A percentile compares a stretch with the other conserved stretches of the same genome.
These are phyloP conservation scores for Ambispora gerdemannii DNA, from an alignment of 192 early-diverging fungal genomes.

Conservation along the genomic window DNA sequence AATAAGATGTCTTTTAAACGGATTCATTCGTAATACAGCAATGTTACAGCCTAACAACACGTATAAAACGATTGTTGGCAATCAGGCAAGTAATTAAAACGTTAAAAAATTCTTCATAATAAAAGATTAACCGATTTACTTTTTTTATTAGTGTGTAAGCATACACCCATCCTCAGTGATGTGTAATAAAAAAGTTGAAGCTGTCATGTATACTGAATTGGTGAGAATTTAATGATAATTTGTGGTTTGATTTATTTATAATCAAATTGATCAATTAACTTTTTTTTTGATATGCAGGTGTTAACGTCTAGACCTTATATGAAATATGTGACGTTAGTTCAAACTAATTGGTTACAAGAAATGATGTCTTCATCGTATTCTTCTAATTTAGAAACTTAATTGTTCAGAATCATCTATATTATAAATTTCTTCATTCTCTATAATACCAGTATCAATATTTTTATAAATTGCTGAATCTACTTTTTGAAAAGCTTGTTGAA, in stretches of 20 bases:
- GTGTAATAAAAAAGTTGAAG: slow-evolving; percentile 73
- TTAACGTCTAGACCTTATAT: slow-evolving; percentile 89
- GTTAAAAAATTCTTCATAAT: neutral
- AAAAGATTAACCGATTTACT: slow-evolving; percentile 39
- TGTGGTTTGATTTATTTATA: slow-evolving; percentile 14
- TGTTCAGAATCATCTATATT: no score
- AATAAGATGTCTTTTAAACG: slow-evolving; percentile 81
- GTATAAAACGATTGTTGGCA: slow-evolving; percentile 70
- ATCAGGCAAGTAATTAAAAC: slow-evolving; percentile 2
- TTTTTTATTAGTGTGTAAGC: slow-evolving; percentile 63
- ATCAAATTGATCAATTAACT: neutral
- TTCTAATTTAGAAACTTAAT: no score
- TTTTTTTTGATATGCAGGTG: slow-evolving; percentile 38
- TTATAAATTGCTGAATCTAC: no score
- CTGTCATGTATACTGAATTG: slow-evolving; percentile 87
- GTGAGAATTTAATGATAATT: slow-evolving; percentile 40
- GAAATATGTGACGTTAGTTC: slow-evolving; percentile 74
- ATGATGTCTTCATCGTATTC: neutral
- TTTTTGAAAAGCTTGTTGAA: no score
- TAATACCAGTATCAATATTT: no score
- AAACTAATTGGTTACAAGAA: slow-evolving; percentile 77
- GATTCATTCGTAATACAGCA: slow-evolving; percentile 89
- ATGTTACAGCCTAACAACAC: slow-evolving; percentile 82
- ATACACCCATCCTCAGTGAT: slow-evolving; percentile 88
- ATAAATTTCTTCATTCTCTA: no score